A percentile compares a stretch with the other conserved stretches of the same genome.
phyloP scores from a whole-genome alignment of 192 early-diverging fungal genomes.

The Tieghemiomyces parasiticus region DNA sequence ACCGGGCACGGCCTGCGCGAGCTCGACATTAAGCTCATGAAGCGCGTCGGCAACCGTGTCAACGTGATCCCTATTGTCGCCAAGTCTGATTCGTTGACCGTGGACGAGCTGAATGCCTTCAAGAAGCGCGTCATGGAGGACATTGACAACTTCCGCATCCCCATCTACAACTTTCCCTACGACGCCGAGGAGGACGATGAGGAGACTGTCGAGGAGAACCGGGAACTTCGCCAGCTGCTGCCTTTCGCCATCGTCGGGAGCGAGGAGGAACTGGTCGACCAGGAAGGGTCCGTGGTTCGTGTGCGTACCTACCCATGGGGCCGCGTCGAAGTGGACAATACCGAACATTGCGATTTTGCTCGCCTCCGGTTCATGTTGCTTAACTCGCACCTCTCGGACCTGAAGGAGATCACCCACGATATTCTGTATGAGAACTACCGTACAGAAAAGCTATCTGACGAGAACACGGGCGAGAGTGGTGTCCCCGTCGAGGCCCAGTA shows the following conservation, averaged over 20 bases:
- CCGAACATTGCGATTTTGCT: conserved; percentile 93
- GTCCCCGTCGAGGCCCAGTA: too few species aligned
- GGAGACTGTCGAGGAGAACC: conserved; percentile 96
- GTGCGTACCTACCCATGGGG: conserved; percentile 95
- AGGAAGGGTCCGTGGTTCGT: conserved; percentile 79
- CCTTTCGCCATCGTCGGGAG: conserved; percentile 95
- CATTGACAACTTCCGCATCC: conserved; percentile 87
- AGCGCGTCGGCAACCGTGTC: conserved; percentile 72
- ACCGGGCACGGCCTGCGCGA: conserved; percentile 95
- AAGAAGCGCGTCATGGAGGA: conserved; percentile 96
- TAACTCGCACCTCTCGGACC: conserved; percentile 92
- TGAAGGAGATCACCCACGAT: conserved; percentile 93
- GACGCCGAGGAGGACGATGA: conserved; percentile 96
- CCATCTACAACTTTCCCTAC: conserved; percentile 95
- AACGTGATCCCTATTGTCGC: conserved; percentile 97
- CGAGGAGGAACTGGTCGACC: conserved; percentile 71
- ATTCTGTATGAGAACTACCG: conserved; percentile 94
- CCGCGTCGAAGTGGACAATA: conserved; percentile 91
- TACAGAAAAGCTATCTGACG: conserved; percentile 64
- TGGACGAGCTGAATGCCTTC: conserved; percentile 68
- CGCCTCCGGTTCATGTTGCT: conserved; percentile 82
- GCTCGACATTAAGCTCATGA: conserved; percentile 90
- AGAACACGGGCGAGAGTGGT: conserved; percentile 6
- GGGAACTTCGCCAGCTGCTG: conserved; percentile 75
- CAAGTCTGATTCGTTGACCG: conserved; percentile 83